Conservation (phyloP, 805 yeast species). For the Metschnikowia gelsemii region DNA sequence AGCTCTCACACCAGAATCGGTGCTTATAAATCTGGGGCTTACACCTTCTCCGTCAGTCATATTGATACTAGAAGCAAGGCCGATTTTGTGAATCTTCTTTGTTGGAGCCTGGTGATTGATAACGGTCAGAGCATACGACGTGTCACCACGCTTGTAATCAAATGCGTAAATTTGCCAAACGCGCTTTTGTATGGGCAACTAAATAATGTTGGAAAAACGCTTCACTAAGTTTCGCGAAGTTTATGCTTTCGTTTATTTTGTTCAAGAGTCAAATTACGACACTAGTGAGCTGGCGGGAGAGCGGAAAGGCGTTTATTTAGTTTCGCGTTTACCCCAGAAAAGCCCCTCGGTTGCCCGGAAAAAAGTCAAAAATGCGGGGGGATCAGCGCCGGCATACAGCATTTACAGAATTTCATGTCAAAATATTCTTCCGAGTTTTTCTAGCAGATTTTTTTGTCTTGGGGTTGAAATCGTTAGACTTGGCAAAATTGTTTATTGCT, state of each 20-base stretch:
- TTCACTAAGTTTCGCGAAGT: neutral
- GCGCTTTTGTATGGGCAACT: no score
- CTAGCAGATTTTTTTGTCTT: no score
- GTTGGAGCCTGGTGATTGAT: neutral
- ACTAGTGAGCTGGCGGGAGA: neutral
- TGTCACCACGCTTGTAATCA: neutral
- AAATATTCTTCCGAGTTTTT: no score
- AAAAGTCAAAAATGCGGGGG: slow-evolving; percentile 8
- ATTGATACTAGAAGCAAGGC: neutral
- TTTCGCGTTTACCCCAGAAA: slow-evolving; percentile 12
- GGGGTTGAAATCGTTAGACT: no score
- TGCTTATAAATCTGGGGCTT: slow-evolving; percentile 30
- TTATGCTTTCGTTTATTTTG: neutral
- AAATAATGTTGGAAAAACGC: no score
- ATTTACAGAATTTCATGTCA: no score
- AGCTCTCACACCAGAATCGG: slow-evolving; percentile 48
- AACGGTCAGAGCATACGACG: neutral
- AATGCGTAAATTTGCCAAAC: no score
- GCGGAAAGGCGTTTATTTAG: slow-evolving; percentile 5
- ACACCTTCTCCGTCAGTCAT: slow-evolving; percentile 1
- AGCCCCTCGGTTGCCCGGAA: slow-evolving; percentile 9
- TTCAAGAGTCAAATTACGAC: neutral
- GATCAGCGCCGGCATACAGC: neutral
- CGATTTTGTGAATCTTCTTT: neutral
- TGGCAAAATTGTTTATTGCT: no score